A percentile compares a stretch with the other conserved stretches of the same genome.
phyloP scores from a whole-genome alignment of 352 stramenopile genomes.

The Phytophthora crassamura region DNA sequence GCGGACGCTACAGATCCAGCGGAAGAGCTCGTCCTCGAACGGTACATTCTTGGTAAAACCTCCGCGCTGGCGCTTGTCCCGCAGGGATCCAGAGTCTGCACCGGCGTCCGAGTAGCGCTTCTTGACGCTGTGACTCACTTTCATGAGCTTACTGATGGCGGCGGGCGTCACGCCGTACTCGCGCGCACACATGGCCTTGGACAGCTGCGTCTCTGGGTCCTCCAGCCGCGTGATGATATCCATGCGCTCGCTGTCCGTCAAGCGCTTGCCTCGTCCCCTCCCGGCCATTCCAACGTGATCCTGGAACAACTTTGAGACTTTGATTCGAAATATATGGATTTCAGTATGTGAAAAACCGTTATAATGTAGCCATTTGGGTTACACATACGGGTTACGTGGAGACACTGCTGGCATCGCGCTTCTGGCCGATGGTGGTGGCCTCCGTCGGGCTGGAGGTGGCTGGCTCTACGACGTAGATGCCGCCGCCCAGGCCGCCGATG shows the following conservation, averaged over 20 bases:
- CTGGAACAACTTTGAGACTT: no score
- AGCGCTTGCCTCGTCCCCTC: constrained; percentile 61
- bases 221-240: constrained; percentile 77
- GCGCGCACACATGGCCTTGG: constrained; percentile 61
- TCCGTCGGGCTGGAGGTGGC: constrained; percentile 9
- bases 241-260: constrained; percentile 80
- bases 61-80: constrained; percentile 66
- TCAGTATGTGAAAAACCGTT: neutral
- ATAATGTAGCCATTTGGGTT: neutral
- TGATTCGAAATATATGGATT: neutral
- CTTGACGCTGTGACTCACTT: constrained; percentile 70
- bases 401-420: constrained; percentile 27
- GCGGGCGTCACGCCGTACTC: constrained; percentile 73
- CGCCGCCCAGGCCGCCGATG: constrained; percentile 68
- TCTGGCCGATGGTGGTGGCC: constrained; percentile 29
- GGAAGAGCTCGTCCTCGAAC: constrained; percentile 71
- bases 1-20: constrained; percentile 66
- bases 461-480: constrained; percentile 69
- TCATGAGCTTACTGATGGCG: constrained; percentile 85
- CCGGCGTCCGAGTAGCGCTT: constrained; percentile 69
- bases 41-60: constrained; percentile 67
- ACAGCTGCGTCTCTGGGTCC: constrained; percentile 55
- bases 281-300: constrained; percentile 21
- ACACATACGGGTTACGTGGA: constrained; percentile 10
- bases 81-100: constrained; percentile 31